Conservation (phyloP, 495 filamentous ascomycete genomes). For the Penicillium goetzii region DNA sequence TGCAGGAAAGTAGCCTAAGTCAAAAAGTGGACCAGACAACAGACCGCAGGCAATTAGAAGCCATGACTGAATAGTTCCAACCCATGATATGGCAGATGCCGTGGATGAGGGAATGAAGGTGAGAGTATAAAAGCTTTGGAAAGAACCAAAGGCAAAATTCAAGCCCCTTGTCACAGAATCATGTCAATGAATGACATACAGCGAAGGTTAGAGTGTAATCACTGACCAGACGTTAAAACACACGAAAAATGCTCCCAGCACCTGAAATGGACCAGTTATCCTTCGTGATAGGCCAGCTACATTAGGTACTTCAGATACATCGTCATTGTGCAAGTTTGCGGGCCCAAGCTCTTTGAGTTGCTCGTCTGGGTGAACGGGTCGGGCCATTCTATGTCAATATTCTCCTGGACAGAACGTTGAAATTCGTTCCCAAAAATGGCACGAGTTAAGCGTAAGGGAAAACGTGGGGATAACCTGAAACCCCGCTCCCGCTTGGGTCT, state of each 20-base stretch:
- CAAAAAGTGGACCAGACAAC: constrained; percentile 48
- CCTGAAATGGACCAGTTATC: background rate
- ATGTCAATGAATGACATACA: background rate
- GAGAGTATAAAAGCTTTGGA: constrained; percentile 47
- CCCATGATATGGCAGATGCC: constrained; percentile 48
- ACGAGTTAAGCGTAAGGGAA: background rate
- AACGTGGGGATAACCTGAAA: background rate
- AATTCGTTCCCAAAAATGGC: background rate
- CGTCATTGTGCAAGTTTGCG: background rate
- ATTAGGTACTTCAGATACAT: background rate
- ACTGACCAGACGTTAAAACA: constrained; percentile 14
- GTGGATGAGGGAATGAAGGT: constrained; percentile 27
- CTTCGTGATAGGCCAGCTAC: background rate
- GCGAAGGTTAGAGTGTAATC: background rate
- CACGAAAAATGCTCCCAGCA: constrained; percentile 9
- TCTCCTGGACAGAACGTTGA: background rate
- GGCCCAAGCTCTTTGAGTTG: constrained; percentile 1
- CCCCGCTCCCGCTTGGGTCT: background rate
- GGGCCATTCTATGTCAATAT: background rate
- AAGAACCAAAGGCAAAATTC: constrained; percentile 43
- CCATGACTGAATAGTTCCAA: constrained; percentile 47
- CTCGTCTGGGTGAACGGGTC: background rate
- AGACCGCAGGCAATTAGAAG: constrained; percentile 45
- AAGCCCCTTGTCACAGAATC: background rate
- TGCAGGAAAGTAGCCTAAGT: constrained; percentile 42